Evolutionary conservation across 176 grass and related monocot genomes (phyloP), one percentile per base, ranked within the genome.

Genomic region (Metroxylon sagu): DNA sequence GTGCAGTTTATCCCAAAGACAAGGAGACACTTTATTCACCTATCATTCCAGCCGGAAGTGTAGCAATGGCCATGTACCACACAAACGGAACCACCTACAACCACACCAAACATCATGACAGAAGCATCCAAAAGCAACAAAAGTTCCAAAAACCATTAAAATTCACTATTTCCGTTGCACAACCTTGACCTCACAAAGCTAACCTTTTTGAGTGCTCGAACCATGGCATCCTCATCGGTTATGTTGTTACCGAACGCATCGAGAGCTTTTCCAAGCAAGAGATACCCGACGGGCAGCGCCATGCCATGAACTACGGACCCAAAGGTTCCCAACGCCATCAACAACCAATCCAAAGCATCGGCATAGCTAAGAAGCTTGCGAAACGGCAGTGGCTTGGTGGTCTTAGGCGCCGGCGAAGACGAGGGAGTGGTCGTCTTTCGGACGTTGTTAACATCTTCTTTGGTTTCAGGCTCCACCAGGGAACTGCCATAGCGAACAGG

Each of bases 21-120:
- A 5, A 29, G 3, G 4, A 63, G 5, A 14, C 3, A 61, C 18
- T 79, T 17, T 25, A 83, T 80, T 64, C 73, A 83, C 85, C 85
- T 50, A 83, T 64, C 49, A 88, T 79, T 71, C 85, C 85, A 4
- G 80, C 85, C 66, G 85, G 85, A 70, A 88, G 48, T 49, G 85
- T 88, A 61, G 85, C 85, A 73, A 39, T 71, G n/a, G 85, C 85
- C 85, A 88, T 88, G 51, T 83, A 88, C 85, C 85, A 88, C 55
- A 83, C 85, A 67, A 50, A 88, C 8, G 85, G 85, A 56, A 88
- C 73, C 65, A 83, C 85, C 85, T 88, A 70, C 50, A 76, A 58
- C 28, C 71, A 72, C 53, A 67, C 61, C 51, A 1, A 49, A n/a
- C 43, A 76, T 14, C 8, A 14, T 43, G 12, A 43, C 12, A 43